phyloP scores from a whole-genome alignment of 768 basidiomycete species.

The Chalciporus piperatus region DNA sequence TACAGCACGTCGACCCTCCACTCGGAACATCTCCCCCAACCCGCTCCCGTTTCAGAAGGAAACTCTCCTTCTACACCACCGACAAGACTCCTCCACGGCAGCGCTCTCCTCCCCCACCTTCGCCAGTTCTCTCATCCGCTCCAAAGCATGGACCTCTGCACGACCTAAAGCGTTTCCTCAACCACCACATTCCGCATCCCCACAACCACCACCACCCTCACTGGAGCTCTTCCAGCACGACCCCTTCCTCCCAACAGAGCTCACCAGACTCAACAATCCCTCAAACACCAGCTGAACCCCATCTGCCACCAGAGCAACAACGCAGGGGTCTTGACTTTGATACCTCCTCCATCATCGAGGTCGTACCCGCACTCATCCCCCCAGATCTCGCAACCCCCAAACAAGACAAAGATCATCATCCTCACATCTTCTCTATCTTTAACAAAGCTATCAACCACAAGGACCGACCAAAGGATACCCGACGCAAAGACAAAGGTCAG shows the following conservation, averaged over 20 bases:
- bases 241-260: conserved; percentile 27
- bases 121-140: conserved; percentile 11
- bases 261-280: conserved; percentile 24
- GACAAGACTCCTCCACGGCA: conserved; percentile 15
- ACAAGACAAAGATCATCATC: conserved; percentile 26
- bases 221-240: conserved; percentile 17
- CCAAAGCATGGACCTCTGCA: conserved; percentile 69
- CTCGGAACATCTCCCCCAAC: conserved; percentile 10
- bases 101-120: conserved; percentile 8
- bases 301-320: conserved; percentile 35
- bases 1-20: not conserved
- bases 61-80: conserved; percentile 28
- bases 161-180: conserved; percentile 93
- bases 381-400: conserved; percentile 15
- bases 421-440: conserved; percentile 32
- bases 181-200: conserved; percentile 79
- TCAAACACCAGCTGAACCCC: conserved; percentile 30
- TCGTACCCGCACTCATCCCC: conserved; percentile 25
- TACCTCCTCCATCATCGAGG: conserved; percentile 32
- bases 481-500: conserved; percentile 6
- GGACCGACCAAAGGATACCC: conserved; percentile 21
- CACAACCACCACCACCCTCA: conserved; percentile 31
- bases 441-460: conserved; percentile 34
- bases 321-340: conserved; percentile 36
- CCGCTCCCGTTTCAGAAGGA: conserved; percentile 28